These are phyloP conservation scores for Straminergon stramineum DNA, from an alignment of 225 moss, liverwort and hornwort genomes.

Conservation along the genomic window DNA sequence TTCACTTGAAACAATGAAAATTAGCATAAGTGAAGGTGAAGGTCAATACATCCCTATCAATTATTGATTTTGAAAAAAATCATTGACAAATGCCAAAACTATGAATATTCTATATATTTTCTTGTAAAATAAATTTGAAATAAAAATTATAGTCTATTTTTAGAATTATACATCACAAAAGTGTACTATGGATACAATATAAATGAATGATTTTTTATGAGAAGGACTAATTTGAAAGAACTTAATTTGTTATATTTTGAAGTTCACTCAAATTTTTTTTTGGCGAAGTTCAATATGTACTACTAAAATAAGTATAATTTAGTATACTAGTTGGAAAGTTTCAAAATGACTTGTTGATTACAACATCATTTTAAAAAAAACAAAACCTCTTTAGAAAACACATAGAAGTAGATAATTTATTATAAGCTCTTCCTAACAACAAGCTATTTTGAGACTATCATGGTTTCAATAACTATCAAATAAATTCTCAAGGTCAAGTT, in stretches of 20 bases:
- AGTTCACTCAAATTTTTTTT: background rate
- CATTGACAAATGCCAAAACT: background rate
- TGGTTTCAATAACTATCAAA: accelerated
- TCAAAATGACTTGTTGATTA: background rate
- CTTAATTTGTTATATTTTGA: background rate
- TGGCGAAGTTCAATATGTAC: background rate
- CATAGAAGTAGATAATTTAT: background rate
- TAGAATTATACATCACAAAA: background rate
- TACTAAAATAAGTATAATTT: background rate
- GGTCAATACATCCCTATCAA: background rate
- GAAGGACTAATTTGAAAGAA: background rate
- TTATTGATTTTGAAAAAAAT: background rate
- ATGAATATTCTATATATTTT: background rate
- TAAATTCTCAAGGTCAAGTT: background rate
- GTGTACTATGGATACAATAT: accelerated
- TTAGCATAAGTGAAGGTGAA: background rate
- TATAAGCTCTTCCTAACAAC: background rate
- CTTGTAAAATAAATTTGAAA: background rate
- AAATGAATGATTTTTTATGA: background rate
- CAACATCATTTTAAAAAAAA: background rate
- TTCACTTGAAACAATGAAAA: background rate
- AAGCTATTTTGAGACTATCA: background rate
- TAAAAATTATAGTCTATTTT: background rate
- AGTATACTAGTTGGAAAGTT: background rate
- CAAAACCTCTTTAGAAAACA: background rate